Percentiles rank a stretch among this genome's conserved stretches.
Conservation (phyloP, 2,329 filamentous ascomycete species). For the Davidsoniella virescens region DNA sequence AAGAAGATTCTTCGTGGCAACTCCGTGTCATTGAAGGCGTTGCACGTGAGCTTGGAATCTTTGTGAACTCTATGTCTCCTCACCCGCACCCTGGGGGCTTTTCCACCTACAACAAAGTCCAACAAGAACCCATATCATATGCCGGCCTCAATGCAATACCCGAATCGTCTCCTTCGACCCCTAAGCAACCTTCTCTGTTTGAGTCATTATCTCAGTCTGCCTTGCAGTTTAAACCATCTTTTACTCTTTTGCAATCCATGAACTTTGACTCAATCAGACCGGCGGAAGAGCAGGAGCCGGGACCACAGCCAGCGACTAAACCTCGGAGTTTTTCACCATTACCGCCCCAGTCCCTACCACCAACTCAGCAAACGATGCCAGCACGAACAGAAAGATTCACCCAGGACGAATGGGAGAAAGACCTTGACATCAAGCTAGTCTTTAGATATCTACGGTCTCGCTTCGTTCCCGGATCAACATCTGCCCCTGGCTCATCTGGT, state of each 20-base stretch:
- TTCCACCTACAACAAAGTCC: constrained; percentile 55
- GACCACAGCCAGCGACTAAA: not conserved
- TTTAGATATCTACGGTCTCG: constrained; percentile 73
- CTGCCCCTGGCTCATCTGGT: constrained; percentile 26
- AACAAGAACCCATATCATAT: constrained; percentile 53
- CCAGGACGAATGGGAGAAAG: constrained; percentile 82
- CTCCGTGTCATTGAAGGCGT: constrained; percentile 66
- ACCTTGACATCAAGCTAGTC: constrained; percentile 79
- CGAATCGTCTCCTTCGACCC: constrained; percentile 24
- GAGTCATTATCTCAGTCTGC: constrained; percentile 9
- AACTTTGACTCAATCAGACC: constrained; percentile 18
- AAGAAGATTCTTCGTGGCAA: constrained; percentile 46
- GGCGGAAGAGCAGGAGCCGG: not conserved
- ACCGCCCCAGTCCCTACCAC: not conserved
- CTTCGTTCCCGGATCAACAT: constrained; percentile 37
- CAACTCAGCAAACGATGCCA: not conserved
- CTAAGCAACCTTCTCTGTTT: constrained; percentile 14
- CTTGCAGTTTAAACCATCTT: constrained; percentile 10
- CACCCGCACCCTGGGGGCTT: constrained; percentile 73
- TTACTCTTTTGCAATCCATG: constrained; percentile 15
- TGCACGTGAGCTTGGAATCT: constrained; percentile 67
- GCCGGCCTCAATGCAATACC: constrained; percentile 56
- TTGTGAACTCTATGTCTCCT: constrained; percentile 63
- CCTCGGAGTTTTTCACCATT: no score
- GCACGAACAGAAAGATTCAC: constrained; percentile 26